A percentile compares a stretch with the other conserved stretches of the same genome.
Conservation (phyloP, 2,329 filamentous ascomycete species). For the Colletotrichum gigasporum region DNA sequence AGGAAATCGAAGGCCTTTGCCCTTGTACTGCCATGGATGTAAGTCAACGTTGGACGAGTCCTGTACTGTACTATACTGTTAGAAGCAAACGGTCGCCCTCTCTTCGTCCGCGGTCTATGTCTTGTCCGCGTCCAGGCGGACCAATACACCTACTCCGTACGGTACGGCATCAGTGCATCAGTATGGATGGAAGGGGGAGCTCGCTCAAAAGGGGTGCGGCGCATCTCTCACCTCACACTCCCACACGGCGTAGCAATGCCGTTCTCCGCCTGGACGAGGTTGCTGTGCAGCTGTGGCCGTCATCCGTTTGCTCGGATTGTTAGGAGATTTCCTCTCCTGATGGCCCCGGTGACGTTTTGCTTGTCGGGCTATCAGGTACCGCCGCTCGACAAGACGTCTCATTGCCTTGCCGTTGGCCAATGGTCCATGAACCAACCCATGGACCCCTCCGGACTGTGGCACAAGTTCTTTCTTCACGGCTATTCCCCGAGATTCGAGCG, state of each 20-base stretch:
- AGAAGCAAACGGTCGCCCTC: background rate
- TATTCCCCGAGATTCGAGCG: constrained; percentile 28
- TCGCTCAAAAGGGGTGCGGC: no score
- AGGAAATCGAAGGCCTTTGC: no score
- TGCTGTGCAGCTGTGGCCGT: constrained; percentile 1
- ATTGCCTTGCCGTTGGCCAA: background rate
- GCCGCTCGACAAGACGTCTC: background rate
- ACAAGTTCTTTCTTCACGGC: background rate
- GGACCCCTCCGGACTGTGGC: background rate
- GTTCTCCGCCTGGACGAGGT: background rate
- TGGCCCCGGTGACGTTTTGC: constrained; percentile 11
- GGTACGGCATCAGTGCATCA: no score
- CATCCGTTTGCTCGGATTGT: constrained; percentile 5
- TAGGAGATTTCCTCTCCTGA: constrained; percentile 18
- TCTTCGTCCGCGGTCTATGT: constrained; percentile 17
- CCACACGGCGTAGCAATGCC: constrained; percentile 1
- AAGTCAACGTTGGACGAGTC: no score
- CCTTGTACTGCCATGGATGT: no score
- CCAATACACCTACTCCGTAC: no score
- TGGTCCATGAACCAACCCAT: background rate
- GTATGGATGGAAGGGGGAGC: no score
- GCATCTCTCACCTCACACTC: no score
- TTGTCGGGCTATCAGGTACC: constrained; percentile 1
- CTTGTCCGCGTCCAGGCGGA: constrained; percentile 16
- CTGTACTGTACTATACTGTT: no score